Base-by-base conservation (phyloP, 2,329 filamentous ascomycete species). In the Exophiala alcalophila region DNA sequence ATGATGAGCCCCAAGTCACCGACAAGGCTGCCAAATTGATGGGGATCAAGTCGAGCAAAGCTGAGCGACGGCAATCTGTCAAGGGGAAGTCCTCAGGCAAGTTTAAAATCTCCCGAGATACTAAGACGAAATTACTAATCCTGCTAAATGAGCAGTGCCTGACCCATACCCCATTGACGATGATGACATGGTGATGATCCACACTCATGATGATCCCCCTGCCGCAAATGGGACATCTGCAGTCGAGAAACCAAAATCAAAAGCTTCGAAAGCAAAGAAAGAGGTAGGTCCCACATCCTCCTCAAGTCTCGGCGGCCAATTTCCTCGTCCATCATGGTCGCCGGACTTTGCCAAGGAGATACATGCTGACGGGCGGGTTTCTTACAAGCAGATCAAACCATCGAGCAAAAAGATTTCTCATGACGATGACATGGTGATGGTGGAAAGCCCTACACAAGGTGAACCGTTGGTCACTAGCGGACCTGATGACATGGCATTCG, bases 1-100 rank as follows among this genome's bases (percentile, higher is more conserved):
- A 89, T 20, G 78, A 84, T 21, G 68, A 73, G 28, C 73, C 74
- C 3, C 76, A 78, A 37, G 75, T 87, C 59, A 76, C 82, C 5
- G 75, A 80, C 31, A 94, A 94, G 64, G 87, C 86, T 19, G 86
- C 86, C 21, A 89, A 82, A 64, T 66, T 91, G 38, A 79, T 92
- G 79, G 89, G 69, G 54, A 65, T 78, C 47, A 70, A 63, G 48
- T 65, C 63, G 43, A 61, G 69, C 19, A 72, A 70, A 54, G 70
- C 68, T 29, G 69, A 70, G 9, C 70, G 69, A 35, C 70, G 67
- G 48, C 69, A 69, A 51, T 71, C 75, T 57, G 63, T 69, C 55
- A 69, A 76, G 61, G 74, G 75, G 41, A 79, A 71, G 40, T 45
- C 41, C 16, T 52, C 49, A 36, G 41, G 48, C 47, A 49, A 45